Base-by-base conservation (phyloP, 78 protist genomes). In the Dictyostelium discoideum region DNA sequence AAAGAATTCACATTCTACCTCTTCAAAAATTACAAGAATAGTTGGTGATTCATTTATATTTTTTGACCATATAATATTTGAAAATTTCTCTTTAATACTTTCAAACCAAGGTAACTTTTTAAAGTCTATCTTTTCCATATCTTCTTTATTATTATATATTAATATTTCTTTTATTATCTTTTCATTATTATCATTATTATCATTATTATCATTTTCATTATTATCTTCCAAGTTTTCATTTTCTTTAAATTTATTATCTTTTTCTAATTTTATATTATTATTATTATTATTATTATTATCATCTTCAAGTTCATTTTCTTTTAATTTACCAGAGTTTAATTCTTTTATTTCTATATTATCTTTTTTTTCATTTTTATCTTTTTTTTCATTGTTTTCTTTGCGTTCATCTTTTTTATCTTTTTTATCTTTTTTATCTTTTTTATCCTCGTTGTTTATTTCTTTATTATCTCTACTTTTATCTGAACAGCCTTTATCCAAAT, bases 61-160 rank as follows among this genome's bases (percentile, higher is more conserved):
- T 5, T 63, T 42, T 60, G 94, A 46, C 94, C 94, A 89, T 3
- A 89, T 67, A 46, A 89, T 48, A 29, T 89, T 78, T 16, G 73
- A 20, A 89, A 89, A 89, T 14, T 87, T 77, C n/a, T 46, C 65
- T 46, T 67, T 65, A 10, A 89, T 65, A 0, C 29, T 13, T 6
- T 40, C 29, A 22, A 89, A 67, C 94, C 94, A 89, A 13, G 94
- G 86, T 46, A 24, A 63, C 82, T 60, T 26, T 67, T 89, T 46
- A 24, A 89, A 16, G 14, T 86, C 84, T 20, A 39, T 39, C 24
- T 18, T 81, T 44, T 89, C n/a, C 54, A 40, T 37, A 89, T 42
- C 24, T 57, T 80, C 63, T 22, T 26, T 39, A 80, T 78, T 39
- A 89, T 65, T 24, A 81, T 16, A 79, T 18, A 54, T 82, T 82